Evolutionary conservation across 2,329 filamentous ascomycete genomes (phyloP), one percentile per base, ranked within the genome.

Genomic region (Sporothrix brasiliensis): DNA sequence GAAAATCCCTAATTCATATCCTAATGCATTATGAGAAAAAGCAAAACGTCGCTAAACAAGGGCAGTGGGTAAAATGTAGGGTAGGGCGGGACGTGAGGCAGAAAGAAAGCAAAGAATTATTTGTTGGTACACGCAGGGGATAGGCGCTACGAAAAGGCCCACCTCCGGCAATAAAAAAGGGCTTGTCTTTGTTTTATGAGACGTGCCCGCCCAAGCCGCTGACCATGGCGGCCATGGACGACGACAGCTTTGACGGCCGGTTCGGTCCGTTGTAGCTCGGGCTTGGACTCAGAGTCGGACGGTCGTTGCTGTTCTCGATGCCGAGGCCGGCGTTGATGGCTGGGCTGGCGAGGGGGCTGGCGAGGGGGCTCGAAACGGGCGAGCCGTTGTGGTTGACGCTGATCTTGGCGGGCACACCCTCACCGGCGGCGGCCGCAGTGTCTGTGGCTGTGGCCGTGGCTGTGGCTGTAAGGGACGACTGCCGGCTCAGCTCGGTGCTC

Each of bases 221-320:
- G 9, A 74, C 72, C 56, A 73, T 61, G 21, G 73, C 72, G 1
- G 73, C 73, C 27, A 74, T 63, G 7, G 73, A 74, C 10, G 68
- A 34, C 14, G 73, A 69, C 65, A 74, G 66, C 34, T 61, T 63
- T 1, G 70, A 71, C 5, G 72, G 47, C n/a, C 71, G 71, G 54
- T 14, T 70, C 19, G 69, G 69, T 2, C 27, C 24, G 21, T 34
- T 39, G 30, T 58, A 44, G 53, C 60, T 60, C 21, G 44, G 16
- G n/a, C 60, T 49, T 16, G 60, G 41, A 9, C 54, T 70, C 16
- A 39, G 39, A 0, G 41, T 44, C 9, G 65, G 49, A 13, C 58
- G 49, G 58, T 53, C 34, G 47, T 21, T 49, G 24, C 6, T 53
- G 54, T 52, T 44, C 47, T 44, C 58, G n/a, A 52, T 66, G 11